phyloP scores from a whole-genome alignment of 1,139 yeast species.

The Candida pseudocylindracea region DNA sequence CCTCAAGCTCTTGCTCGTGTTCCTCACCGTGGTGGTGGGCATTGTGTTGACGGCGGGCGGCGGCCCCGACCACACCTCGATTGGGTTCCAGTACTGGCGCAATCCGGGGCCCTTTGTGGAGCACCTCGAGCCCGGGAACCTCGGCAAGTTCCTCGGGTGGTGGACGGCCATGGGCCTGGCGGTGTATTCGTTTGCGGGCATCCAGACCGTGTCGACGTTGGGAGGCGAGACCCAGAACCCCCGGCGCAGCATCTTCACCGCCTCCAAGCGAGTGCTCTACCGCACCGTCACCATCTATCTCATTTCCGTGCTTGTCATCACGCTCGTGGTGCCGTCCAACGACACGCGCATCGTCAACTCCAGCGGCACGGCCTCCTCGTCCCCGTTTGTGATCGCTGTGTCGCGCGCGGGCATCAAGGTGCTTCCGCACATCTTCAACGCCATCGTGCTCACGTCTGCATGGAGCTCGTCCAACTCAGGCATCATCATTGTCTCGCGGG shows the following conservation, averaged over 20 bases:
- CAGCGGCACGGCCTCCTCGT: slow-evolving; percentile 23
- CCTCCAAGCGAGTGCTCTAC: slow-evolving; percentile 20
- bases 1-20: slow-evolving; percentile 8
- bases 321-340: slow-evolving; percentile 21
- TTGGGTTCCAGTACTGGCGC: slow-evolving; percentile 42
- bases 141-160: slow-evolving; percentile 34
- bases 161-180: slow-evolving; percentile 13
- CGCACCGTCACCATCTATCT: slow-evolving; percentile 22
- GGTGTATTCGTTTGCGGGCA: slow-evolving; percentile 11
- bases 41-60: slow-evolving; percentile 13
- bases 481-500: slow-evolving; percentile 18
- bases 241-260: slow-evolving; percentile 21
- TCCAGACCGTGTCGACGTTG: slow-evolving; percentile 17
- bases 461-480: slow-evolving; percentile 27
- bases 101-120: slow-evolving; percentile 31
- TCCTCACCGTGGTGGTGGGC: slow-evolving; percentile 9
- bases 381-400: slow-evolving; percentile 33
- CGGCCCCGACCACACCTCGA: slow-evolving; percentile 7
- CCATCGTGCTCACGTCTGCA: slow-evolving; percentile 25
- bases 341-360: slow-evolving; percentile 15
- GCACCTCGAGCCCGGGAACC: slow-evolving; percentile 24
- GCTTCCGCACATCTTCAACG: slow-evolving; percentile 26
- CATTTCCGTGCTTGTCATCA: slow-evolving; percentile 17
- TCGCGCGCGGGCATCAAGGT: slow-evolving; percentile 23
- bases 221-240: slow-evolving; percentile 27